A percentile compares a stretch with the other conserved stretches of the same genome.
phyloP scores from a whole-genome alignment of 768 basidiomycete genomes.

The Boletus rubescentipes region DNA sequence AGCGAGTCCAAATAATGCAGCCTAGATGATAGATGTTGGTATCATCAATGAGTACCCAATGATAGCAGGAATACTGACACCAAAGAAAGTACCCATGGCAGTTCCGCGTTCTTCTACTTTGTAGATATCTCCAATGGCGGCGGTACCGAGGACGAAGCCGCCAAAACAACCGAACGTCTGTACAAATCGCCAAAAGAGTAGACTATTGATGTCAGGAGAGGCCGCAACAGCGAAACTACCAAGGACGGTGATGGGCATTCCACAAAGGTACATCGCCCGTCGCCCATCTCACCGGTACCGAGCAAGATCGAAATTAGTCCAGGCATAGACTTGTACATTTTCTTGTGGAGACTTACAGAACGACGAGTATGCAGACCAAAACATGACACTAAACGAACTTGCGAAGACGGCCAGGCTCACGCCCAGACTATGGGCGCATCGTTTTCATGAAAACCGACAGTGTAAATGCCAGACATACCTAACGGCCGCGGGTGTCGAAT shows the following conservation, averaged over 20 bases:
- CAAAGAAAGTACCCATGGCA: slow-evolving; percentile 60
- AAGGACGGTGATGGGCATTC: slow-evolving; percentile 56
- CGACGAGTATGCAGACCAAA: slow-evolving; percentile 52
- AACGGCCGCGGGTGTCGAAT: slow-evolving; percentile 54
- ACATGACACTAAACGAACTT: slow-evolving; percentile 44
- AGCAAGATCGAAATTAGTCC: background rate
- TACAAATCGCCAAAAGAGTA: slow-evolving; percentile 63
- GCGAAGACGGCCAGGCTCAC: slow-evolving; percentile 52
- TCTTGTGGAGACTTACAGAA: slow-evolving; percentile 41
- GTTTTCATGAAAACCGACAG: background rate
- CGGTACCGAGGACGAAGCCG: slow-evolving; percentile 54
- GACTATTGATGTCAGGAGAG: slow-evolving; percentile 38
- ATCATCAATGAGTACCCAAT: background rate
- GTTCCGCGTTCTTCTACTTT: slow-evolving; percentile 58
- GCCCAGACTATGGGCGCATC: slow-evolving; percentile 36
- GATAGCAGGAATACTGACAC: slow-evolving; percentile 32
- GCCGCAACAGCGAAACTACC: slow-evolving; percentile 61
- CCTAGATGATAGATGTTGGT: slow-evolving; percentile 24
- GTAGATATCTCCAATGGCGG: slow-evolving; percentile 67
- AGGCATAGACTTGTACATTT: background rate
- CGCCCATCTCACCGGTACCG: slow-evolving; percentile 54
- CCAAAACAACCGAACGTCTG: slow-evolving; percentile 66
- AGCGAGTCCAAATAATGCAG: slow-evolving; percentile 56
- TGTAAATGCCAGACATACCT: slow-evolving; percentile 44
- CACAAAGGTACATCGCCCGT: slow-evolving; percentile 54